Percentiles rank a stretch among this genome's conserved stretches.
These are phyloP conservation scores for Candida ascalaphidarum DNA, from an alignment of 805 yeast species.

Conservation along the genomic window DNA sequence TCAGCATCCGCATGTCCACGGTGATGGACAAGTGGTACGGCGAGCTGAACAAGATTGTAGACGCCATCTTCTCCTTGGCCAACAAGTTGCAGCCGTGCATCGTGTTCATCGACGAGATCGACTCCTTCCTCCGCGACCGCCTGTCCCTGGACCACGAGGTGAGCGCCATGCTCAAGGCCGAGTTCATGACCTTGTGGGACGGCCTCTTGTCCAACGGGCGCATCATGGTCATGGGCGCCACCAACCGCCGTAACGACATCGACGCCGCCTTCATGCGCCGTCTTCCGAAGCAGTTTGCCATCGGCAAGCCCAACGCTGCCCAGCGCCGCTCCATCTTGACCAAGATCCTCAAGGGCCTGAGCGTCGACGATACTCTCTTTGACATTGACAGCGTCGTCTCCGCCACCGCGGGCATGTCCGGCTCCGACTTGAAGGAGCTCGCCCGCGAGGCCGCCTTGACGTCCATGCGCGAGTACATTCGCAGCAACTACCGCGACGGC, in stretches of 20 bases:
- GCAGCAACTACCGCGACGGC: slow-evolving; percentile 41
- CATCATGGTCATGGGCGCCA: slow-evolving; percentile 86
- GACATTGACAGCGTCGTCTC: slow-evolving; percentile 52
- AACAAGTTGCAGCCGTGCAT: slow-evolving; percentile 89
- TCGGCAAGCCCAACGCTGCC: slow-evolving; percentile 56
- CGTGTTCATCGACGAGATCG: slow-evolving; percentile 92
- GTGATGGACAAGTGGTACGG: slow-evolving; percentile 98
- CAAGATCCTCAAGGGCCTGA: slow-evolving; percentile 61
- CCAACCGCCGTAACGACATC: slow-evolving; percentile 86
- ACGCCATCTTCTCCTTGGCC: slow-evolving; percentile 87
- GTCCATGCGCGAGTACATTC: slow-evolving; percentile 81
- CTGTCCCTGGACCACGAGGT: slow-evolving; percentile 84
- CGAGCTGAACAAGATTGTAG: slow-evolving; percentile 87
- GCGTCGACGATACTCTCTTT: slow-evolving; percentile 46
- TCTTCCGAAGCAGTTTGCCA: slow-evolving; percentile 82
- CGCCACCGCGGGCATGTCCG: slow-evolving; percentile 65
- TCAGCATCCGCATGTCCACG: slow-evolving; percentile 86
- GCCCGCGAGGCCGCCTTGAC: slow-evolving; percentile 90
- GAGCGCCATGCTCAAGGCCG: slow-evolving; percentile 91
- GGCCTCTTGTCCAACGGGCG: slow-evolving; percentile 76
- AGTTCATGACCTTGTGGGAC: slow-evolving; percentile 97
- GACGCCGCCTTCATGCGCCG: slow-evolving; percentile 90
- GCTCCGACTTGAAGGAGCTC: slow-evolving; percentile 84
- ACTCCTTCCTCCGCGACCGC: slow-evolving; percentile 85
- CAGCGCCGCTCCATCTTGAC: slow-evolving; percentile 66